Evolutionary conservation across 495 filamentous ascomycete genomes (phyloP).

Genomic region (Oidiodendron maius): DNA sequence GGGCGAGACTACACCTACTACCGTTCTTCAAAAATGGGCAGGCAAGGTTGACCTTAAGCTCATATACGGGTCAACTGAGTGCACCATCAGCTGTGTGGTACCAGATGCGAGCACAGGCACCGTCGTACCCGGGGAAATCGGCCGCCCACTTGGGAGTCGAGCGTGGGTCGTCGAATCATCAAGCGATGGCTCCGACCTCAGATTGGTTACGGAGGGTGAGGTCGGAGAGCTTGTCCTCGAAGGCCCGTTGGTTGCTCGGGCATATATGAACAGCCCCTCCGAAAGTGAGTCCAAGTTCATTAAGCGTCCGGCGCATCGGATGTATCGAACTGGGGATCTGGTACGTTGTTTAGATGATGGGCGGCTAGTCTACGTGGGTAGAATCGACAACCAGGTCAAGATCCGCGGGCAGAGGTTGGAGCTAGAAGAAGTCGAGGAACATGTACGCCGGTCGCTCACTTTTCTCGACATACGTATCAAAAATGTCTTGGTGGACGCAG

Average conservation of each 20-base stretch:
- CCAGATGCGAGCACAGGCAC: neutral
- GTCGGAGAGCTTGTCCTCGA: conserved; percentile 13
- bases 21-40: conserved; percentile 51
- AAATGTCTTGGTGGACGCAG: too few relatives aligned
- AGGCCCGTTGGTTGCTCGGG: conserved; percentile 34
- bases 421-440: neutral
- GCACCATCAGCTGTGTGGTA: conserved; percentile 1
- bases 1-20: conserved; percentile 18
- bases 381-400: conserved; percentile 25
- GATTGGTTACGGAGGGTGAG: conserved; percentile 8
- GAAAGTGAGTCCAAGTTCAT: conserved; percentile 22
- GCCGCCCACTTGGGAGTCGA: neutral
- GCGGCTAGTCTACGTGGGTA: conserved; percentile 28
- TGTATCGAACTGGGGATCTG: conserved; percentile 45
- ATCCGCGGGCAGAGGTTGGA: conserved; percentile 15
- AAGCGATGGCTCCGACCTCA: conserved; percentile 4
- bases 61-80: conserved; percentile 46
- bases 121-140: neutral
- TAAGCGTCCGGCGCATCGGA: conserved; percentile 23
- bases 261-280: conserved; percentile 33
- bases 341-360: conserved; percentile 27
- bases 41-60: conserved; percentile 44
- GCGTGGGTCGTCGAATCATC: conserved; percentile 8
- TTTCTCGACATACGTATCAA: too few relatives aligned
- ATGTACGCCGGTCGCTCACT: too few relatives aligned